Base-by-base conservation (phyloP, 2,329 filamentous ascomycete species). In the Colletotrichum endophyticum region DNA sequence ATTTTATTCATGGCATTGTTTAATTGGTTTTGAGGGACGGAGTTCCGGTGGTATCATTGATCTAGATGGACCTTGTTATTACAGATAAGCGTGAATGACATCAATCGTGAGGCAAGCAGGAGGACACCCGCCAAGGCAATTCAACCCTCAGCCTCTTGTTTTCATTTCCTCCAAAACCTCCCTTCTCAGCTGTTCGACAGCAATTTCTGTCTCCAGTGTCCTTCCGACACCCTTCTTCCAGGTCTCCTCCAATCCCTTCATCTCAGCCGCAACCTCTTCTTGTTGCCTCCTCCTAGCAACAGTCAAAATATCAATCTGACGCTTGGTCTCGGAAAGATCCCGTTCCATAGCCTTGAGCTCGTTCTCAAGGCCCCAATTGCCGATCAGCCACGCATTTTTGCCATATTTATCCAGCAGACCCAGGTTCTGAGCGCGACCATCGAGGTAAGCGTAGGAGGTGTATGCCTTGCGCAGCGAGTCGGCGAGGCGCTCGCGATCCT, bases 301-400 rank as follows among this genome's bases (percentile, higher is more conserved):
- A 79, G 96, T 96, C 12, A 97, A 88, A 49, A 91, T 83, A 82
- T 98, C 96, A 64, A 96, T 90, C 79, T 94, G 92, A 75, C 90
- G 88, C 83, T 93, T 93, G 25, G 91, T 87, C 53, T 88, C 89
- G 16, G 92, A 93, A 66, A 99, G 88, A 81, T 98, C 95, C 61
- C 88, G 88, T 88, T 99, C 96, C 30, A 98, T 82, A 15, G 84
- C 84, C 67, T 90, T 89, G 68, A 98, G 85, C 57, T 95, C 90
- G 59, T 92, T 91, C 85, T 98, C 96, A 25, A 96, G 85, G 79
- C 95, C 92, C 80, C 93, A 92, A 84, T 99, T 99, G 8, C 92
- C 92, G 11, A 98, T 90, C 72, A 99, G 89, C 96, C 97, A 99
- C 12, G 95, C 94, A 84, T 98, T 98, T 86, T 95, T 95, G 79